These are phyloP conservation scores for Ogataea thermomethanolica DNA, from an alignment of 805 yeast species.

Conservation along the genomic window DNA sequence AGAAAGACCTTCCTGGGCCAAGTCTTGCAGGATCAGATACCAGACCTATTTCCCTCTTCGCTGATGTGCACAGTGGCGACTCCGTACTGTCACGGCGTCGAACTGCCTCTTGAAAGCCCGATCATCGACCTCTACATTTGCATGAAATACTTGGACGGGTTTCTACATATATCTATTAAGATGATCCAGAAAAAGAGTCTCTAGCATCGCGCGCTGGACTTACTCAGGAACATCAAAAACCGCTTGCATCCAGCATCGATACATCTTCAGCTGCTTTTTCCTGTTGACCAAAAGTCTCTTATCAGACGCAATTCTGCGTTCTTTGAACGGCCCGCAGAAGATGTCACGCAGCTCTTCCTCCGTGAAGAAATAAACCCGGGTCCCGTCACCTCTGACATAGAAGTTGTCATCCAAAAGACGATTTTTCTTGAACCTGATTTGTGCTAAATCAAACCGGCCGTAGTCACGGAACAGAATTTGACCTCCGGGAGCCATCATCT, in stretches of 20 bases:
- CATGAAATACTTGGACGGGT: conserved; percentile 59
- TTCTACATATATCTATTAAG: conserved; percentile 51
- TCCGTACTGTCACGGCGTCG: conserved; percentile 56
- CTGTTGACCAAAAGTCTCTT: conserved; percentile 87
- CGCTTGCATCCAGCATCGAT: conserved; percentile 94
- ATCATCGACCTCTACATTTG: conserved; percentile 43
- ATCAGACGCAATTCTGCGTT: conserved; percentile 80
- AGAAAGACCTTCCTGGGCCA: conserved; percentile 35
- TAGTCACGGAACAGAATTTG: conserved; percentile 86
- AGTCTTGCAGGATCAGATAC: conserved; percentile 38
- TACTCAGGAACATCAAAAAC: conserved; percentile 50
- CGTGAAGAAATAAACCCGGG: conserved; percentile 94
- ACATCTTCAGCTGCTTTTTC: conserved; percentile 91
- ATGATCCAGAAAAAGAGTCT: conserved; percentile 26
- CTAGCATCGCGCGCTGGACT: not conserved
- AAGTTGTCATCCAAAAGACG: conserved; percentile 87
- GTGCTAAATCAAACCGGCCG: conserved; percentile 95
- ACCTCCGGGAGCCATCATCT: conserved; percentile 89
- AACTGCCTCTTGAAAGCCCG: conserved; percentile 42
- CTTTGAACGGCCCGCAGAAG: conserved; percentile 62
- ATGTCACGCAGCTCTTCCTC: conserved; percentile 84
- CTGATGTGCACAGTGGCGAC: conserved; percentile 36
- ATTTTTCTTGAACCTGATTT: conserved; percentile 85
- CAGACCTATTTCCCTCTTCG: conserved; percentile 45
- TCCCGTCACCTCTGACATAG: conserved; percentile 96